Percentiles rank a stretch among this genome's conserved stretches.
Evolutionary conservation across 495 filamentous ascomycete genomes (phyloP).

Genomic region (Tirmania nivea): DNA sequence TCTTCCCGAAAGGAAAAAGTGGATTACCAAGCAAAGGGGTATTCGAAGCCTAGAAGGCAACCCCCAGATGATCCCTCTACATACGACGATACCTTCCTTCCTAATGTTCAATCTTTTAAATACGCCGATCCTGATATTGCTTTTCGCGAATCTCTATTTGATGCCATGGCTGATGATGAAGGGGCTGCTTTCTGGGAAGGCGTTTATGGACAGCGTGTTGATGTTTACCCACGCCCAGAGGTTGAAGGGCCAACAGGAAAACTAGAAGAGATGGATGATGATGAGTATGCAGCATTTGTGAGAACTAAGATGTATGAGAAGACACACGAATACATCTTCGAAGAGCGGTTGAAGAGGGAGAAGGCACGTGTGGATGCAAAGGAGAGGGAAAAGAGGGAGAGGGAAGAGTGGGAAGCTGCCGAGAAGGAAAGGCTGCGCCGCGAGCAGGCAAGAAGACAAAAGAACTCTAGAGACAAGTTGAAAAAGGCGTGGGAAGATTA

Average conservation of each 20-base stretch:
- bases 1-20: conserved; percentile 6
- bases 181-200: conserved; percentile 85
- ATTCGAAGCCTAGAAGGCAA: neutral
- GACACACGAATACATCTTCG: conserved; percentile 41
- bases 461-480: conserved; percentile 27
- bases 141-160: conserved; percentile 91
- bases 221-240: conserved; percentile 32
- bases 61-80: conserved; percentile 21
- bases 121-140: conserved; percentile 37
- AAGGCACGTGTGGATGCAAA: conserved; percentile 30
- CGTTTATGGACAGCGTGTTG: conserved; percentile 85
- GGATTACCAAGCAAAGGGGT: neutral
- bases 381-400: conserved; percentile 23
- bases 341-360: conserved; percentile 40
- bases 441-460: conserved; percentile 29
- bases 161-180: conserved; percentile 96
- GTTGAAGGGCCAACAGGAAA: conserved; percentile 24
- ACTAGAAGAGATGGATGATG: conserved; percentile 72
- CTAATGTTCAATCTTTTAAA: conserved; percentile 22
- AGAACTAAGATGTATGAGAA: conserved; percentile 83
- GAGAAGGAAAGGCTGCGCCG: conserved; percentile 22
- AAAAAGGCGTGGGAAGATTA: conserved; percentile 47
- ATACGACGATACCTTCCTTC: conserved; percentile 31
- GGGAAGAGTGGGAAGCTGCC: conserved; percentile 23
- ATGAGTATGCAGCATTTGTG: conserved; percentile 73